Percentiles rank a stretch among this genome's conserved stretches.
Evolutionary conservation across 345 rosid species (phyloP).

Genomic region (Populus euphratica): DNA sequence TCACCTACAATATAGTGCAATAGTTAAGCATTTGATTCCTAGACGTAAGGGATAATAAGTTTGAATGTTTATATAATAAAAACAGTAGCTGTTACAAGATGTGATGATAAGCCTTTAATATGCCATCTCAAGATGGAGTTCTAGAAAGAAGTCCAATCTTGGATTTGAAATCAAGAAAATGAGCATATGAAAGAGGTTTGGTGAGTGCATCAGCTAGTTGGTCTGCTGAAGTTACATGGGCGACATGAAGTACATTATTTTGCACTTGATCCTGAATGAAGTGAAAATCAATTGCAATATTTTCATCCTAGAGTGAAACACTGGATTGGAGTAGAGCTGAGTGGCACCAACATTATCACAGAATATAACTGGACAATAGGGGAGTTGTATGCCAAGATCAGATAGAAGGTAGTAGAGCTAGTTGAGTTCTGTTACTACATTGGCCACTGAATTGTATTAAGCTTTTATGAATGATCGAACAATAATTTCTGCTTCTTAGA

Average conservation of each 20-base stretch:
- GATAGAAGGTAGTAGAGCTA: rapidly evolving
- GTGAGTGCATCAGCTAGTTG: background rate
- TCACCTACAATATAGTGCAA: too few species aligned
- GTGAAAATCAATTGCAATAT: background rate
- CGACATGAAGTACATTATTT: background rate
- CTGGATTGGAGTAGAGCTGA: background rate
- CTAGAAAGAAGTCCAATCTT: background rate
- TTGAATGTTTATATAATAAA: too few species aligned
- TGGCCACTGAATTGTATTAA: background rate
- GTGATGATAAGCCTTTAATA: too few species aligned
- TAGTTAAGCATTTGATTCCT: too few species aligned
- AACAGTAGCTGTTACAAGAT: too few species aligned
- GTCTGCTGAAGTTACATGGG: background rate
- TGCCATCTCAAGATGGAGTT: too few species aligned
- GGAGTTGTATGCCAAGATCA: too few species aligned
- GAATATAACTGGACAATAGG: rapidly evolving
- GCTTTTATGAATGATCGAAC: background rate
- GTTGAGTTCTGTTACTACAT: background rate
- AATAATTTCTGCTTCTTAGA: too few species aligned
- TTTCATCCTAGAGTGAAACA: background rate
- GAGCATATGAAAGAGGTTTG: background rate
- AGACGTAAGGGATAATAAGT: too few species aligned
- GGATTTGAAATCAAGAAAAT: background rate
- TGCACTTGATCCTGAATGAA: background rate
- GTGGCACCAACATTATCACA: background rate